phyloP scores from a whole-genome alignment of 73 alveolate genomes.

The Diophrys appendiculata region DNA sequence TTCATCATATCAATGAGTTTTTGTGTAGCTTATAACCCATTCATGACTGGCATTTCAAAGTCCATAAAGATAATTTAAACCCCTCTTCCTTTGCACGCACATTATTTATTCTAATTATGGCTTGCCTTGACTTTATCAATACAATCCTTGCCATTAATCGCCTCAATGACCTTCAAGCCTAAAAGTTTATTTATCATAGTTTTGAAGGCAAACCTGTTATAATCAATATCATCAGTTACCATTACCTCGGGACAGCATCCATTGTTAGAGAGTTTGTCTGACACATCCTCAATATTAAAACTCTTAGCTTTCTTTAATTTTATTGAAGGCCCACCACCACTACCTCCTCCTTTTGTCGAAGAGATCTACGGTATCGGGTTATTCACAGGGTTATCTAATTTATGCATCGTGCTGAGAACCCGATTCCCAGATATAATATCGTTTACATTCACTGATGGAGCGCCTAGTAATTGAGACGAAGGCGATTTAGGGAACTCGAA shows the following conservation, averaged over 20 bases:
- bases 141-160: background rate
- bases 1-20: background rate
- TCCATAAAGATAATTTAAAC: background rate
- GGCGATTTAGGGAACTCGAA: too few species aligned
- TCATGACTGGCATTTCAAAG: conserved; percentile 7
- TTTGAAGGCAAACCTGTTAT: background rate
- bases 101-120: background rate
- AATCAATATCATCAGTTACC: background rate
- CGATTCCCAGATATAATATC: too few species aligned
- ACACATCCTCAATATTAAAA: too few species aligned
- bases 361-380: too few species aligned
- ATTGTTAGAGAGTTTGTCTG: too few species aligned
- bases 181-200: background rate
- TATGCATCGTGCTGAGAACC: too few species aligned
- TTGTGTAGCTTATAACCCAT: background rate
- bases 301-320: too few species aligned
- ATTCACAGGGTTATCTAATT: too few species aligned
- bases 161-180: background rate
- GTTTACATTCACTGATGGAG: too few species aligned
- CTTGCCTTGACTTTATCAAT: background rate
- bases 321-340: too few species aligned
- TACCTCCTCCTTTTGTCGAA: too few species aligned
- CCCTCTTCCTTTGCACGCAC: background rate
- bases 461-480: too few species aligned
- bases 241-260: background rate